phyloP scores from a whole-genome alignment of 78 protist genomes.

The Paulinella micropora region DNA sequence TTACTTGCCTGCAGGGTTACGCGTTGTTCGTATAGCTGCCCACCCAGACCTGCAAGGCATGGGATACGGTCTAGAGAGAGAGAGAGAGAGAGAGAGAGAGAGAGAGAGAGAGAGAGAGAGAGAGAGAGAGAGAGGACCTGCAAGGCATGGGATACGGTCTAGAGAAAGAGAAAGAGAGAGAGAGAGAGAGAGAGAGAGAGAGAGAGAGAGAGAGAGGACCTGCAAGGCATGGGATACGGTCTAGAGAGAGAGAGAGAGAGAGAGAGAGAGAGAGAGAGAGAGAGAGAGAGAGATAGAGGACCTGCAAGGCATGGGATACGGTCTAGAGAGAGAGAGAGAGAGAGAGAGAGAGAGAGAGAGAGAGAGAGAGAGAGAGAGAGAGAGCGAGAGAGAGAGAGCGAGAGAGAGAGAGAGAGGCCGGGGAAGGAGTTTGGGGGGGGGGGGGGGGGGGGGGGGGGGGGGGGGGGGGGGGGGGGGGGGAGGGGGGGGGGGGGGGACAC shows the following conservation, averaged over 20 bases:
- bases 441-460: too few species aligned
- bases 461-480: too few species aligned
- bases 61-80: conserved; percentile 50
- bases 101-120: neutral
- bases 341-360: neutral
- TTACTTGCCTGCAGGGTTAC: too few species aligned
- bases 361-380: neutral
- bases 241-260: neutral
- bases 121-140: neutral
- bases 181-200: neutral
- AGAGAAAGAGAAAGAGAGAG: neutral
- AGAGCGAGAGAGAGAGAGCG: too few species aligned
- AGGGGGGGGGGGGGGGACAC: too few species aligned
- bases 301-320: neutral
- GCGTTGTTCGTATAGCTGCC: conserved; percentile 93
- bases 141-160: too few species aligned
- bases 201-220: neutral
- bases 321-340: neutral
- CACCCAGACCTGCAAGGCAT: conserved; percentile 69
- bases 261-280: neutral
- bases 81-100: neutral
- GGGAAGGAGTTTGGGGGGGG: too few species aligned
- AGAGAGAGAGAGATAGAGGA: neutral
- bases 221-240: too few species aligned
- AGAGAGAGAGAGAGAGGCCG: too few species aligned